Evolutionary conservation across 2,329 filamentous ascomycete genomes (phyloP), one percentile per base, ranked within the genome.

Genomic region (Mollisiaceae sp.): DNA sequence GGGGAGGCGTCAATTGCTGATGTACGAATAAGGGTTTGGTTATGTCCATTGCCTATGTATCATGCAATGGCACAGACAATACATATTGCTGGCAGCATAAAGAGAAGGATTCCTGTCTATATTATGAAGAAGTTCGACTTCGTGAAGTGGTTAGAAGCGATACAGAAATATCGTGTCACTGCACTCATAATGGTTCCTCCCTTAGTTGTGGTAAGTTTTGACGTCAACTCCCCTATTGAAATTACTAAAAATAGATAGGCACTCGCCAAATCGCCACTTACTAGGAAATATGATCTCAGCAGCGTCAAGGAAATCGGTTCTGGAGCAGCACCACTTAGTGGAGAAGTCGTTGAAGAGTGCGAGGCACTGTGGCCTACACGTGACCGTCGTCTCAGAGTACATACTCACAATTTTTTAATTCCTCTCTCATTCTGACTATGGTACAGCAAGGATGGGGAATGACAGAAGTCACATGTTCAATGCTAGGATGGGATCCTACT

Each of bases 81-180:
- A 69, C 92, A 89, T 75, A 83, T 89, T 73, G 86, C 88, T 58
- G 85, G 82, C 62, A 81, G 83, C 11, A 80, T 86, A 1, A 83
- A 83, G 56, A 76, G 84, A 52, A 80, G 82, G n/a, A 79, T 88
- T 1, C 89, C 89, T 0, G 85, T 92, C 15, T 96, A 94, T 77
- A 82, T 95, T 65, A 94, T 96, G 91, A 80, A 85, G 3, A 85
- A 86, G 63, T 96, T 94, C 76, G 89, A 94, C 74, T 92, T 95
- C 67, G 72, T 87, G 63, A 83, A 88, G 75, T 87, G 94, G 83
- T 82, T 96, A 45, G 81, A 86, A 64, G 83, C 89, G 72, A 84
- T 93, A 22, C 82, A 92, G 75, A 84, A 81, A 60, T 92, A 86
- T 78, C 84, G 85, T 47, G 89, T 97, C 72, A 91, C 89, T 6